These are phyloP conservation scores for Medakamo hakoo DNA, from an alignment of 139 green algal species.

Conservation along the genomic window DNA sequence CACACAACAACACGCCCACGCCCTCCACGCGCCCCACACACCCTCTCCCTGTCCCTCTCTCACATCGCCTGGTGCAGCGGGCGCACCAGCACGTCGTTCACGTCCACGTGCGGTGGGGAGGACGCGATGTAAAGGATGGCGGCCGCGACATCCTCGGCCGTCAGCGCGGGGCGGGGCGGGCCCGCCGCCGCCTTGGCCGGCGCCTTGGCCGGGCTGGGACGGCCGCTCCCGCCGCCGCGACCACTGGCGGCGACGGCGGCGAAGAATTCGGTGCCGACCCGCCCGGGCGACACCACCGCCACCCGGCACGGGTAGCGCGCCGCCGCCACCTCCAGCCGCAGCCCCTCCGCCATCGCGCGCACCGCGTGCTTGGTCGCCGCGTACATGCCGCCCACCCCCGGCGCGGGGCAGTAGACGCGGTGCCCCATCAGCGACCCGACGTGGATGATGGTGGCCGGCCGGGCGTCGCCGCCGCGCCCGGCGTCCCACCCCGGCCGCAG, in stretches of 20 bases:
- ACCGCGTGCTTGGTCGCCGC: slow-evolving; percentile 35
- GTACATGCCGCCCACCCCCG: slow-evolving; percentile 16
- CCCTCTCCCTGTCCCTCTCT: not conserved
- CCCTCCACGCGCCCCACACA: too few relatives aligned
- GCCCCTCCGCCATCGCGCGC: slow-evolving; percentile 39
- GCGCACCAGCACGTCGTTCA: slow-evolving; percentile 51
- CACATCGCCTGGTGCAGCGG: slow-evolving; percentile 2
- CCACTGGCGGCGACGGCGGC: not conserved
- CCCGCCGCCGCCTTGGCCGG: not conserved
- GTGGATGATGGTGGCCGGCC: slow-evolving; percentile 74
- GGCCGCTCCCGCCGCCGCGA: not conserved
- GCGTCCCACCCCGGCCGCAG: slow-evolving; percentile 39
- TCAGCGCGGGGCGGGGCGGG: slow-evolving; percentile 7
- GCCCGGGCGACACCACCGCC: slow-evolving; percentile 41
- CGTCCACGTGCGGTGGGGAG: slow-evolving; percentile 48
- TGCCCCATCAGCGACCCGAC: slow-evolving; percentile 45
- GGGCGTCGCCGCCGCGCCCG: too few relatives aligned
- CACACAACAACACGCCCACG: too few relatives aligned
- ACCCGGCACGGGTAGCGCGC: slow-evolving; percentile 34
- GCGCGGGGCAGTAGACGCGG: slow-evolving; percentile 24
- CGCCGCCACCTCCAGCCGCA: slow-evolving; percentile 36
- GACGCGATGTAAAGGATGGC: slow-evolving; percentile 42
- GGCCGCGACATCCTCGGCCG: slow-evolving; percentile 38
- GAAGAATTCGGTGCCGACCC: slow-evolving; percentile 52
- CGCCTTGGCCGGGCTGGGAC: not conserved